These are phyloP conservation scores for Protomyces gravidus DNA, from an alignment of 1,139 yeast genomes.

Conservation along the genomic window DNA sequence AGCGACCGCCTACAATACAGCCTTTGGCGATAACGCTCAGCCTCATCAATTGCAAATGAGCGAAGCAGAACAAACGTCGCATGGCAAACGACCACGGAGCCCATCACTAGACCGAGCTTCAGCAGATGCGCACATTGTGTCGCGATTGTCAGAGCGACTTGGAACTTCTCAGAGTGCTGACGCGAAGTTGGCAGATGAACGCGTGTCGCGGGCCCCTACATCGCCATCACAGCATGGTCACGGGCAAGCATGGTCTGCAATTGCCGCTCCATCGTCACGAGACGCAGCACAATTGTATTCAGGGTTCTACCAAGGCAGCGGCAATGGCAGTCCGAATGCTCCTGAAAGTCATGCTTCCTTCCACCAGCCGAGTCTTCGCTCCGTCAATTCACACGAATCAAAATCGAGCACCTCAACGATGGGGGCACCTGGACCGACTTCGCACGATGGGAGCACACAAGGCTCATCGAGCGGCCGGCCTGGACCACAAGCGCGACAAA, in stretches of 20 bases:
- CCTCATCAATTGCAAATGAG: no score
- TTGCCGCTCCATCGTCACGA: background rate
- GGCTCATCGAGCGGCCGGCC: background rate
- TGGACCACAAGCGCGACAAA: constrained; percentile 38
- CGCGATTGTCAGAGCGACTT: no score
- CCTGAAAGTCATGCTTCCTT: background rate
- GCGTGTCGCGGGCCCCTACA: no score
- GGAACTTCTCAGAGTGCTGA: no score
- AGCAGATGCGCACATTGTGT: no score
- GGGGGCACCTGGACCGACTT: background rate
- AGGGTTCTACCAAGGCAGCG: background rate
- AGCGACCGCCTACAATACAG: no score
- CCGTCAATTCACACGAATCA: background rate
- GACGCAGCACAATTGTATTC: background rate
- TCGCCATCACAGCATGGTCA: background rate
- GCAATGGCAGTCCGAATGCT: background rate
- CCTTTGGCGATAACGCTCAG: no score
- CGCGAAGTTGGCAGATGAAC: no score
- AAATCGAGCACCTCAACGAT: background rate
- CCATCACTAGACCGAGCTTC: no score
- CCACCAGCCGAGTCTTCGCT: background rate
- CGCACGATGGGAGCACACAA: background rate
- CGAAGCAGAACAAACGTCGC: no score
- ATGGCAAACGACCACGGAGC: background rate
- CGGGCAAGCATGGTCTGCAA: background rate